Evolutionary conservation across 2,329 filamentous ascomycete species (phyloP).

Genomic region (Colletotrichum theobromicola): DNA sequence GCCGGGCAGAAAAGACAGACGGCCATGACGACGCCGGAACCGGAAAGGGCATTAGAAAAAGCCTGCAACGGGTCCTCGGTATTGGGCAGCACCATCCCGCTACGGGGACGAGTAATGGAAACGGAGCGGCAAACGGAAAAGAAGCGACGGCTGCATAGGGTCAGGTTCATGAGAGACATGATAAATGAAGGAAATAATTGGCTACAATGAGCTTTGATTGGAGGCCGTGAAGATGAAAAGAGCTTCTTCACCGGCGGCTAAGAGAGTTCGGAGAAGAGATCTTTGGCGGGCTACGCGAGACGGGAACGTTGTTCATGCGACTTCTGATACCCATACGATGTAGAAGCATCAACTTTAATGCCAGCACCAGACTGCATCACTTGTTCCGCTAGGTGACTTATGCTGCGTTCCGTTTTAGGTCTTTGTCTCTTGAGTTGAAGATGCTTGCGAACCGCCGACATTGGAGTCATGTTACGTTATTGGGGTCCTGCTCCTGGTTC

Average conservation of each 20-base stretch:
- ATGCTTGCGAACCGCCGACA: too few species aligned
- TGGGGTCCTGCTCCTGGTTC: too few species aligned
- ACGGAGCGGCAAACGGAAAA: background rate
- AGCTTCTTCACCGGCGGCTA: background rate
- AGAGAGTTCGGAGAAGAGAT: background rate
- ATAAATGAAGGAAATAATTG: background rate
- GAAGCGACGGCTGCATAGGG: background rate
- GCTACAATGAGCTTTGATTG: background rate
- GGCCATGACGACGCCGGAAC: slow-evolving; percentile 35
- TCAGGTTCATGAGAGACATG: background rate
- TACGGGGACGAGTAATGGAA: background rate
- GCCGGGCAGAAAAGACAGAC: slow-evolving; percentile 38
- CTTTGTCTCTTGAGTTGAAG: background rate
- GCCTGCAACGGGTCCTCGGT: slow-evolving; percentile 51
- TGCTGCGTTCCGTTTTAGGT: background rate
- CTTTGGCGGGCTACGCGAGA: background rate
- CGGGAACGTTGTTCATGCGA: background rate
- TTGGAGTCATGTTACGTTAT: too few species aligned
- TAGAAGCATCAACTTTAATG: background rate
- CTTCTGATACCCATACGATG: background rate
- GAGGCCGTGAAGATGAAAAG: background rate
- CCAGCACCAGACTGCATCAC: background rate
- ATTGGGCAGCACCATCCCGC: slow-evolving; percentile 32
- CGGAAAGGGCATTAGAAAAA: slow-evolving; percentile 48
- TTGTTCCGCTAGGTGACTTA: background rate